Conservation (phyloP, 2,329 filamentous ascomycete genomes). For the Fusarium decemcellulare region DNA sequence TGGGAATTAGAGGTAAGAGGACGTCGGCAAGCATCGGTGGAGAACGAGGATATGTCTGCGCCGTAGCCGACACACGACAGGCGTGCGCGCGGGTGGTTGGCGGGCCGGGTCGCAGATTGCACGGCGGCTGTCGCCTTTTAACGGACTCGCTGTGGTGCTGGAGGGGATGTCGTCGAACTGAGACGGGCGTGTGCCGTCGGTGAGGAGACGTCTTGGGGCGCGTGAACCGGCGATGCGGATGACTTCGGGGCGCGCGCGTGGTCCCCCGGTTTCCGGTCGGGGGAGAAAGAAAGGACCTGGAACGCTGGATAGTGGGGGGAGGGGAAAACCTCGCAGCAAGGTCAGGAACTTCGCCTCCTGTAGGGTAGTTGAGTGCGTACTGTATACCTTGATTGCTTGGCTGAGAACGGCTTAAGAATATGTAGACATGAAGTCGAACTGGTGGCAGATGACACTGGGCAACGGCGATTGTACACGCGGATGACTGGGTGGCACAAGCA, state of each 20-base stretch:
- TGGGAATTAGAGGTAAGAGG: conserved; percentile 34
- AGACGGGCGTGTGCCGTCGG: conserved; percentile 35
- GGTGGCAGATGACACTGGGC: conserved; percentile 5
- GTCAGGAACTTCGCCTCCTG: conserved; percentile 8
- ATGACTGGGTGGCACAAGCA: too few species aligned
- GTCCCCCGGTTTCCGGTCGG: conserved; percentile 41
- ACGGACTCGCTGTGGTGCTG: conserved; percentile 16
- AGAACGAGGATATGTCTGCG: conserved; percentile 37
- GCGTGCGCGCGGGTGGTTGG: conserved; percentile 30
- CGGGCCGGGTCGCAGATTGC: conserved; percentile 21
- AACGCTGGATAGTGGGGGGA: conserved; percentile 36
- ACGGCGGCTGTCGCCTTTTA: conserved; percentile 32
- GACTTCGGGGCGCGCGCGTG: conserved; percentile 49
- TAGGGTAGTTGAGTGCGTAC: conserved; percentile 9
- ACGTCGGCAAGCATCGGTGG: conserved; percentile 47
- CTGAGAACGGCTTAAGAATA: background rate
- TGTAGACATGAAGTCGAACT: background rate
- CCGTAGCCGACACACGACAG: conserved; percentile 38
- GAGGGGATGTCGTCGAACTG: conserved; percentile 19
- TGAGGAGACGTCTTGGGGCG: conserved; percentile 41
- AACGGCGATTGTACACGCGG: background rate
- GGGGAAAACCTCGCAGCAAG: conserved; percentile 15
- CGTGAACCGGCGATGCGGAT: conserved; percentile 50
- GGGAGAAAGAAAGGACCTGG: conserved; percentile 26
- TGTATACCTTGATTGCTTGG: background rate